These are phyloP conservation scores for Taiozyma sp. DNA, from an alignment of 1,139 yeast genomes.

Conservation along the genomic window DNA sequence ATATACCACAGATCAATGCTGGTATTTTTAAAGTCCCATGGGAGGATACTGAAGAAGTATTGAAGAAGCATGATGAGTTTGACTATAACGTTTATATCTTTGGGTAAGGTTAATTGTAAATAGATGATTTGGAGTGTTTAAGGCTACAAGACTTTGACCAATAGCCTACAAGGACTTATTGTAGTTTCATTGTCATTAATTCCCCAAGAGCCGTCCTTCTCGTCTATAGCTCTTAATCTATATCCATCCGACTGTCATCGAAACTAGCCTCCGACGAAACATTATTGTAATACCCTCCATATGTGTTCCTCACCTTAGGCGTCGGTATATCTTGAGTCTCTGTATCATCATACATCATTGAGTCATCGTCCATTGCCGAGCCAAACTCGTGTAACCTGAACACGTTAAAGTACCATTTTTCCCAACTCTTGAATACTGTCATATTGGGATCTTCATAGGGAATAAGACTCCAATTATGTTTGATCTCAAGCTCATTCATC, in stretches of 20 bases:
- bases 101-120: neutral
- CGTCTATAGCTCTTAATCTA: slow-evolving; percentile 5
- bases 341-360: slow-evolving; percentile 7
- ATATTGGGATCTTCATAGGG: slow-evolving; percentile 4
- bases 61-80: slow-evolving; percentile 28
- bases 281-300: slow-evolving; percentile 8
- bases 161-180: neutral
- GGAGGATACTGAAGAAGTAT: slow-evolving; percentile 53
- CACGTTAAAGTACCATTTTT: slow-evolving; percentile 12
- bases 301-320: slow-evolving; percentile 4
- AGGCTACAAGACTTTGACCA: too few relatives aligned
- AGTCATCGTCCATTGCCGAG: slow-evolving; percentile 6
- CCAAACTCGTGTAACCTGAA: slow-evolving; percentile 9
- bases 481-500: slow-evolving; percentile 1
- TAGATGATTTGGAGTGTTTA: too few relatives aligned
- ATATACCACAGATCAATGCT: slow-evolving; percentile 74
- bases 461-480: slow-evolving; percentile 6
- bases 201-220: neutral
- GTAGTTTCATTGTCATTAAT: neutral
- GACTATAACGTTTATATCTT: slow-evolving; percentile 39
- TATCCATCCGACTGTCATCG: neutral
- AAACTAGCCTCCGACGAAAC: slow-evolving; percentile 1
- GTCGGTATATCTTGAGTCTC: neutral
- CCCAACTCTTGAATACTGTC: slow-evolving; percentile 9
- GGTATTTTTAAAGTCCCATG: slow-evolving; percentile 81